Evolutionary conservation across 192 early-diverging fungal genomes (phyloP).

Genomic region (Backusella luteola): DNA sequence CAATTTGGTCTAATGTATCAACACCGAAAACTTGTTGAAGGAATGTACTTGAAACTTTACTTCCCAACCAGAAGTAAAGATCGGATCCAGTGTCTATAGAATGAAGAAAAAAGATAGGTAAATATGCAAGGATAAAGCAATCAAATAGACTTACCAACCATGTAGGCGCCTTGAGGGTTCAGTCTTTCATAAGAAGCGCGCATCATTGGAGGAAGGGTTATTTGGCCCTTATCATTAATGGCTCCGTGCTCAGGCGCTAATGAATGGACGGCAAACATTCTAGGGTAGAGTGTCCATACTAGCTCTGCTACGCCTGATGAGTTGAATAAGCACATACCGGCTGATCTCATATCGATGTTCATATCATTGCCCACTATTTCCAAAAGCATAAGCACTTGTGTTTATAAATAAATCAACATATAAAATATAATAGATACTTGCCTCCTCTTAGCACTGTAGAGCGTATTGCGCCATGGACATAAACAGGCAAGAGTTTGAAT

Average conservation of each 20-base stretch:
- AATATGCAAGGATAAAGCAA: background rate
- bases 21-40: conserved; percentile 81
- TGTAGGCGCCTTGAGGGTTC: conserved; percentile 73
- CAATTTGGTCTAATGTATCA: conserved; percentile 65
- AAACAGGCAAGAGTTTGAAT: conserved; percentile 92
- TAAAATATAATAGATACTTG: conserved; percentile 26
- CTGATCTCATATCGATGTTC: conserved; percentile 79
- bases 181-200: conserved; percentile 79
- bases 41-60: conserved; percentile 56
- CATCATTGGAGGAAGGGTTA: conserved; percentile 63
- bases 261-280: conserved; percentile 53
- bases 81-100: conserved; percentile 71
- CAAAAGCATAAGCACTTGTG: background rate
- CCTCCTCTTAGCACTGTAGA: conserved; percentile 76
- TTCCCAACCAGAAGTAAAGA: conserved; percentile 86
- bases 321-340: conserved; percentile 80
- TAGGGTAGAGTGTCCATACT: conserved; percentile 81
- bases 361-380: conserved; percentile 49
- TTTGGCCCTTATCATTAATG: conserved; percentile 42
- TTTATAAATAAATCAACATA: background rate
- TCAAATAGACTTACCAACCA: conserved; percentile 56
- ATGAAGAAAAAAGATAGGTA: background rate
- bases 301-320: conserved; percentile 72
- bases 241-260: conserved; percentile 29
- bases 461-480: conserved; percentile 82